phyloP scores from a whole-genome alignment of 164 flowering plant genomes.

The Brasenia schreberi region DNA sequence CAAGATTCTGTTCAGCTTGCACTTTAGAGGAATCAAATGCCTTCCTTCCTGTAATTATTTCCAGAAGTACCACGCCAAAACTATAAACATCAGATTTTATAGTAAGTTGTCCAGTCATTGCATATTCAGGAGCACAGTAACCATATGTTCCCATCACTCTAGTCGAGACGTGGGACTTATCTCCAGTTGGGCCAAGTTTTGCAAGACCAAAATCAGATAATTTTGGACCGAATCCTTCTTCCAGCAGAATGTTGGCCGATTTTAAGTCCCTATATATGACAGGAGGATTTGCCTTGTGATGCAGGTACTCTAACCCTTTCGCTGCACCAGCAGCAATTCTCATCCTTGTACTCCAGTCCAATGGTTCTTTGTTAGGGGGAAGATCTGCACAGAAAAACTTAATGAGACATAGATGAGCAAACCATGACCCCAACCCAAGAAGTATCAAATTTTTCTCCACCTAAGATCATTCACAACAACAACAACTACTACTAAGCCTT shows the following conservation, averaged over 20 bases:
- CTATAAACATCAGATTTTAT: conserved; percentile 45
- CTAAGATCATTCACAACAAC: too few relatives aligned
- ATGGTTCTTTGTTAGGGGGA: conserved; percentile 31
- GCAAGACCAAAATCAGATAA: conserved; percentile 73
- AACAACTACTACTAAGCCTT: too few relatives aligned
- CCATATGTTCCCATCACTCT: conserved; percentile 56
- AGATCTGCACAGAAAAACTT: conserved; percentile 12
- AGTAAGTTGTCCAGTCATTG: conserved; percentile 37
- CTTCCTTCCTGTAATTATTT: conserved; percentile 38
- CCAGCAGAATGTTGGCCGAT: conserved; percentile 52
- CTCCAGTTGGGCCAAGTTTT: conserved; percentile 38
- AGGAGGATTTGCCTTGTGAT: conserved; percentile 48
- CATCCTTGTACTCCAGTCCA: conserved; percentile 76
- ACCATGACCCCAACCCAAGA: too few relatives aligned
- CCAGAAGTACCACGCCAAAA: conserved; percentile 42
- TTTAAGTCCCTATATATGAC: conserved; percentile 65
- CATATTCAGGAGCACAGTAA: conserved; percentile 50
- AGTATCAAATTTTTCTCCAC: too few relatives aligned
- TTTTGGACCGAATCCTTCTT: conserved; percentile 45
- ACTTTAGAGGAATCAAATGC: conserved; percentile 27
- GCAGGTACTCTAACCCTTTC: conserved; percentile 60
- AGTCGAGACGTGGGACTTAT: conserved; percentile 36
- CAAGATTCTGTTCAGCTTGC: conserved; percentile 35
- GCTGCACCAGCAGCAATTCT: conserved; percentile 71
- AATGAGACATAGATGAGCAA: too few relatives aligned